A percentile compares a stretch with the other conserved stretches of the same genome.
phyloP scores from a whole-genome alignment of 1,139 yeast genomes.

The Debaryomyces coudertii region DNA sequence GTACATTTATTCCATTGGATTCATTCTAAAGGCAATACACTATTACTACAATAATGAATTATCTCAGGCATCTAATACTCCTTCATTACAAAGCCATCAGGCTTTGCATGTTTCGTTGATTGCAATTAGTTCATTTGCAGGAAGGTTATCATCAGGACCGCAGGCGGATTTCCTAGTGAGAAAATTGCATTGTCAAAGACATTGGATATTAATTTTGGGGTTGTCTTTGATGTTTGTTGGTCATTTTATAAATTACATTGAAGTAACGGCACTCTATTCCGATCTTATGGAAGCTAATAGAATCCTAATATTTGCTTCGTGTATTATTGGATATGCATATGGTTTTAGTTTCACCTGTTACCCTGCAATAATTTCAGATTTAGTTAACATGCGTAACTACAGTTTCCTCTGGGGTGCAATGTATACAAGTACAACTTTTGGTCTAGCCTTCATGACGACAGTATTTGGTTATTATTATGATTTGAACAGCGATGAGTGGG shows the following conservation, averaged over 20 bases:
- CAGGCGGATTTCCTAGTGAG: slow-evolving; percentile 62
- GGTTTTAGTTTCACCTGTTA: slow-evolving; percentile 81
- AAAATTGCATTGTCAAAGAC: slow-evolving; percentile 56
- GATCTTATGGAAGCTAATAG: slow-evolving; percentile 34
- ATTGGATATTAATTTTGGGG: slow-evolving; percentile 68
- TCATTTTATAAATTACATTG: slow-evolving; percentile 41
- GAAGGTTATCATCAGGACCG: slow-evolving; percentile 71
- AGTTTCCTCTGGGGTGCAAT: slow-evolving; percentile 82
- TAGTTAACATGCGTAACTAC: slow-evolving; percentile 71
- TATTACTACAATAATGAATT: slow-evolving; percentile 30
- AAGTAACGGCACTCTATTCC: slow-evolving; percentile 29
- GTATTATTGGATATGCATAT: slow-evolving; percentile 71
- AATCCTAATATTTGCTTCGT: slow-evolving; percentile 52
- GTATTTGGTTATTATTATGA: slow-evolving; percentile 47
- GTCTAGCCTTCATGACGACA: slow-evolving; percentile 41
- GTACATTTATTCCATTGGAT: slow-evolving; percentile 50
- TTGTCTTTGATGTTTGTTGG: slow-evolving; percentile 42
- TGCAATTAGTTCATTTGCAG: slow-evolving; percentile 67
- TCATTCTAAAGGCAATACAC: slow-evolving; percentile 57
- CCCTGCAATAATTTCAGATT: slow-evolving; percentile 79
- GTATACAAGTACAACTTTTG: slow-evolving; percentile 56
- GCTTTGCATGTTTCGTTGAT: slow-evolving; percentile 74
- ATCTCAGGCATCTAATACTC: slow-evolving; percentile 11
- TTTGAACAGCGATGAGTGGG: slow-evolving; percentile 30
- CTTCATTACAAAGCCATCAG: slow-evolving; percentile 49